Percentiles rank a stretch among this genome's conserved stretches.
These are phyloP conservation scores for Cytospora chrysosperma DNA, from an alignment of 2,329 filamentous ascomycete species.

Conservation along the genomic window DNA sequence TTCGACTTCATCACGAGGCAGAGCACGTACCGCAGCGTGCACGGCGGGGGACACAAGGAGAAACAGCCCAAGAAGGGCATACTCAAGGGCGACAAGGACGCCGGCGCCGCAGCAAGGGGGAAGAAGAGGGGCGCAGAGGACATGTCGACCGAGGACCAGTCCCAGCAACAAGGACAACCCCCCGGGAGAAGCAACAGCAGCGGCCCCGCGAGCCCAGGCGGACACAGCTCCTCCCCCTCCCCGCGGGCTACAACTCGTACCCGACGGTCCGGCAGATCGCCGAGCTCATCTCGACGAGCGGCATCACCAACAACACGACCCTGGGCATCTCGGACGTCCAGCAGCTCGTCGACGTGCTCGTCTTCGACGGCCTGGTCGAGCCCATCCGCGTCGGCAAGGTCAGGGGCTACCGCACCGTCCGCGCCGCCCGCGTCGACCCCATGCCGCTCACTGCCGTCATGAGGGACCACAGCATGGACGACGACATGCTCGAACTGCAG, in stretches of 20 bases:
- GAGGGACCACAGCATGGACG: slow-evolving; percentile 28
- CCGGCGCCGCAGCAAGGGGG: slow-evolving; percentile 37
- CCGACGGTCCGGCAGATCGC: slow-evolving; percentile 80
- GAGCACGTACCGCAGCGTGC: slow-evolving; percentile 63
- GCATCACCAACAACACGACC: slow-evolving; percentile 71
- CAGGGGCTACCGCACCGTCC: slow-evolving; percentile 53
- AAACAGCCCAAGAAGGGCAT: slow-evolving; percentile 54
- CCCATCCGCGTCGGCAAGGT: slow-evolving; percentile 50
- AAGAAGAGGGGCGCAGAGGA: slow-evolving; percentile 54
- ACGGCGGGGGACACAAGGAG: slow-evolving; percentile 36
- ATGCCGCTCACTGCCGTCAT: slow-evolving; percentile 31
- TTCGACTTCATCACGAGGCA: slow-evolving; percentile 70
- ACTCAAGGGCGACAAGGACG: slow-evolving; percentile 44
- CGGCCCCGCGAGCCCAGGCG: slow-evolving; percentile 28
- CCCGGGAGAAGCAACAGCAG: slow-evolving; percentile 15
- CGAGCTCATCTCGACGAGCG: slow-evolving; percentile 65
- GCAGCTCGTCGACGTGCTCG: slow-evolving; percentile 82
- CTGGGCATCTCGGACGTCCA: slow-evolving; percentile 74
- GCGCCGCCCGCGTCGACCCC: slow-evolving; percentile 44
- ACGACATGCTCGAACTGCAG: slow-evolving; percentile 25
- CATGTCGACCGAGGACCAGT: slow-evolving; percentile 39
- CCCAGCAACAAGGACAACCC: slow-evolving; percentile 34
- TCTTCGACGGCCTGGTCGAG: slow-evolving; percentile 84
- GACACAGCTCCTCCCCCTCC: slow-evolving; percentile 50
- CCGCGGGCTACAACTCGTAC: slow-evolving; percentile 72